phyloP scores from a whole-genome alignment of 2,329 filamentous ascomycete species.

The Cadophora malorum region DNA sequence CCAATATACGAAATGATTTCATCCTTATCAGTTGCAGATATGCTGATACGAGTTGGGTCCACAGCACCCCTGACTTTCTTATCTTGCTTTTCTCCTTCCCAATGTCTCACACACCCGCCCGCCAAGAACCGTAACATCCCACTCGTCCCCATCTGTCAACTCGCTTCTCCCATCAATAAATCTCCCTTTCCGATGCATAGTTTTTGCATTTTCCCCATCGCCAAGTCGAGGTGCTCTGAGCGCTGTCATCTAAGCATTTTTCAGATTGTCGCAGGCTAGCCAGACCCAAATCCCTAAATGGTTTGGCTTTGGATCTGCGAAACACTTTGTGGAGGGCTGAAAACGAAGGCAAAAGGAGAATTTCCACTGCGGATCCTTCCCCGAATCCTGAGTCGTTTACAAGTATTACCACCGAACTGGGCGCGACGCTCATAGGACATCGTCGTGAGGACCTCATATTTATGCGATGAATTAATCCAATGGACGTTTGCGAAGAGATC shows the following conservation, averaged over 20 bases:
- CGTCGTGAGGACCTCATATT: conserved; percentile 3
- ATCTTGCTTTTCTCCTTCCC: conserved; percentile 11
- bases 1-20: neutral
- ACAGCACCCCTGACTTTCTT: conserved; percentile 5
- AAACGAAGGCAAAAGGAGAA: neutral
- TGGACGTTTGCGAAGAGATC: neutral
- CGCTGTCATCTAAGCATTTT: conserved; percentile 9
- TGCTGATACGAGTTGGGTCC: conserved; percentile 8
- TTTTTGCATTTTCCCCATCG: conserved; percentile 8
- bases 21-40: conserved; percentile 9
- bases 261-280: neutral
- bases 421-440: neutral
- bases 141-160: neutral
- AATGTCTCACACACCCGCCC: neutral
- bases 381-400: neutral
- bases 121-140: conserved; percentile 2
- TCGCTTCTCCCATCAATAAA: neutral
- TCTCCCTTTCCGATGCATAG: neutral
- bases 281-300: neutral
- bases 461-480: neutral
- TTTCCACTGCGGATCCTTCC: neutral
- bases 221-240: neutral
- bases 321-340: conserved; percentile 8
- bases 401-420: neutral
- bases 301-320: neutral